These are phyloP conservation scores for Penicillium aurantiogriseum DNA, from an alignment of 2,329 filamentous ascomycete species.

Conservation along the genomic window DNA sequence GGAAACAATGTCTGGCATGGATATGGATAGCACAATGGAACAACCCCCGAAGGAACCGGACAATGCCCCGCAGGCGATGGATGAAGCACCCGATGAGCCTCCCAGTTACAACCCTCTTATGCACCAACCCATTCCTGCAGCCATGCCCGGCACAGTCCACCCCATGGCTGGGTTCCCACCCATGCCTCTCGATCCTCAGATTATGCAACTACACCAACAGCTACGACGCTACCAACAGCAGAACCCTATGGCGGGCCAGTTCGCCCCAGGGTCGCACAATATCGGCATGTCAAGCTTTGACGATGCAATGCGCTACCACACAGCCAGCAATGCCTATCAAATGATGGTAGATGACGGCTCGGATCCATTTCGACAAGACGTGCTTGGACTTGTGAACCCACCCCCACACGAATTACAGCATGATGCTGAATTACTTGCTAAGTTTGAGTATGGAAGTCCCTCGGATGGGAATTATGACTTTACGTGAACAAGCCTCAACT, in stretches of 20 bases:
- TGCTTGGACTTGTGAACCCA: constrained; percentile 41
- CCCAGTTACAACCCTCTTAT: constrained; percentile 35
- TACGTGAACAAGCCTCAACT: constrained; percentile 27
- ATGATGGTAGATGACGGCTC: constrained; percentile 45
- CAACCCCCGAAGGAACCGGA: constrained; percentile 11
- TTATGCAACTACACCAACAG: constrained; percentile 54
- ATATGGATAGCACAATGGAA: constrained; percentile 17
- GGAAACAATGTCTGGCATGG: constrained; percentile 16
- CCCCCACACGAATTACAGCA: constrained; percentile 42
- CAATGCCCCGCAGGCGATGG: constrained; percentile 22
- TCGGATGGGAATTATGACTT: constrained; percentile 39
- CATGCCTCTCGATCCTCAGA: constrained; percentile 61
- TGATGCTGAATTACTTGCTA: constrained; percentile 40
- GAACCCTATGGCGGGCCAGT: constrained; percentile 36
- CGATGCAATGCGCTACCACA: constrained; percentile 40
- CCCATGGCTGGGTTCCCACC: constrained; percentile 46
- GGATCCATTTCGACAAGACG: constrained; percentile 39
- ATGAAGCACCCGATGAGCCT: constrained; percentile 25
- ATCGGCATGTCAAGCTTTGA: constrained; percentile 39
- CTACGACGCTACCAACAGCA: constrained; percentile 43
- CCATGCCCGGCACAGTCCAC: constrained; percentile 38
- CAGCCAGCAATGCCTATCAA: constrained; percentile 39
- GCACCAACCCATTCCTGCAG: constrained; percentile 29
- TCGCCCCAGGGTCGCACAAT: constrained; percentile 32
- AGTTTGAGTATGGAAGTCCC: constrained; percentile 41